Conservation (phyloP, 73 alveolate species). For the Tetrahymena borealis region DNA sequence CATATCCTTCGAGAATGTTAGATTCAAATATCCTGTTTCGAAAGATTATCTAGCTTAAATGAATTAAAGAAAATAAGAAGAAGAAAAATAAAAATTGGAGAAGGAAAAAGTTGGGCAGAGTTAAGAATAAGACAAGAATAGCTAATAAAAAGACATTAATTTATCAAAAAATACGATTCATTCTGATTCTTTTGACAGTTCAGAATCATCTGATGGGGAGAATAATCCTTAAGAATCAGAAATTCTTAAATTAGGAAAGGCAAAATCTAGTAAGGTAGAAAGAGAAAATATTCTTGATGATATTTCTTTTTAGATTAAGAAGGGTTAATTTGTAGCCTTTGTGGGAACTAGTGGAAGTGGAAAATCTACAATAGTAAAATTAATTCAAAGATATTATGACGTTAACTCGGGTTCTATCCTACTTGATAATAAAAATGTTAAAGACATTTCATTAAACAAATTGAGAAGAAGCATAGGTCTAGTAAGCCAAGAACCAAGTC, state of each 20-base stretch:
- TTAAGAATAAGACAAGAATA: no score
- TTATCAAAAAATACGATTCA: no score
- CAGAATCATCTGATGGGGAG: no score
- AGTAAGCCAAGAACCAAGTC: slow-evolving; percentile 87
- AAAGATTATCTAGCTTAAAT: not conserved
- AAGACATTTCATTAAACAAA: slow-evolving; percentile 37
- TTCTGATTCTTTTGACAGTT: no score
- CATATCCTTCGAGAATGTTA: slow-evolving; percentile 7
- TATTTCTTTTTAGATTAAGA: slow-evolving; percentile 44
- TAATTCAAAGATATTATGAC: slow-evolving; percentile 18
- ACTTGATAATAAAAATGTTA: slow-evolving; percentile 38
- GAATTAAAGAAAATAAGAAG: not conserved
- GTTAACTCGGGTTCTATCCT: not conserved
- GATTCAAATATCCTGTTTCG: slow-evolving; percentile 14
- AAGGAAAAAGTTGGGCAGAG: not conserved
- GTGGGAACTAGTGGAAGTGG: slow-evolving; percentile 86
- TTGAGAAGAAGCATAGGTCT: slow-evolving; percentile 50
- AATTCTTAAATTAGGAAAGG: not conserved
- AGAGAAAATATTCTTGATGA: slow-evolving; percentile 41
- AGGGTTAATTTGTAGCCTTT: slow-evolving; percentile 63
- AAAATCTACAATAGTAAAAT: slow-evolving; percentile 13
- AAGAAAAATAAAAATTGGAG: not conserved
- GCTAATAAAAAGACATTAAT: no score
- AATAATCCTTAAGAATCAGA: no score
- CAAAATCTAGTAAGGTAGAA: not conserved